Evolutionary conservation across 441 rosid species (phyloP), one percentile per base, ranked within the genome.

Genomic region (Corymbia citriodora): DNA sequence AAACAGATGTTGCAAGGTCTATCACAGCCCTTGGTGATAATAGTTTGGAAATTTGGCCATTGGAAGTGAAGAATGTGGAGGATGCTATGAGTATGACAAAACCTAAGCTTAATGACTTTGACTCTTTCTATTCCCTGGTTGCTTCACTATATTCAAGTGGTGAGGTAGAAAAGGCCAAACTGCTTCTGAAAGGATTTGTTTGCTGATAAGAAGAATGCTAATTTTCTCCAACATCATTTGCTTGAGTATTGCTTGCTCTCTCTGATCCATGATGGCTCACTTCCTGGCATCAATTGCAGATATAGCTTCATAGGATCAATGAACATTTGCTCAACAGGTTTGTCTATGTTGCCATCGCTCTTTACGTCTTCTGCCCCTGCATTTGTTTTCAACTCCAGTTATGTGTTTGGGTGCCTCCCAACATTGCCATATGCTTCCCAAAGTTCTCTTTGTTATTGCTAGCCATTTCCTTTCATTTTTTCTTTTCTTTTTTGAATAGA

Each of bases 61-160:
- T 74, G 17, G 89, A 68, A 50, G 87, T 87, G 91, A 87, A 89
- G 65, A 45, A 87, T 19, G 45, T n/a, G 63, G 55, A 55, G 87
- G 55, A 88, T 57, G 68, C 49, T n/a, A 21, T 23, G 29, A 55
- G 65, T 57, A 57, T 15, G 36, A 65, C 18, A 12, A 89, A 81
- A 59, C 33, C 87, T 74, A 70, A 55, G 61, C 57, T 55, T 85
- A 63, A 49, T 63, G 91, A 89, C 79, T 91, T 91, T 85, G 90
- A 89, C 33, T 89, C 90, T 85, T 88, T 89, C 40, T 89, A 91
- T 87, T 89, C 87, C 57, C 90, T 79, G 63, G 88, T 91, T 82
- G 92, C 89, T 33, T 89, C 89, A 25, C 88, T 91, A 15, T 91
- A 65, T 90, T 88, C 91, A 65, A 91, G 85, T 29, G 92, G 92